Evolutionary conservation across 2,329 filamentous ascomycete genomes (phyloP).

Genomic region (Colletotrichum musicola): DNA sequence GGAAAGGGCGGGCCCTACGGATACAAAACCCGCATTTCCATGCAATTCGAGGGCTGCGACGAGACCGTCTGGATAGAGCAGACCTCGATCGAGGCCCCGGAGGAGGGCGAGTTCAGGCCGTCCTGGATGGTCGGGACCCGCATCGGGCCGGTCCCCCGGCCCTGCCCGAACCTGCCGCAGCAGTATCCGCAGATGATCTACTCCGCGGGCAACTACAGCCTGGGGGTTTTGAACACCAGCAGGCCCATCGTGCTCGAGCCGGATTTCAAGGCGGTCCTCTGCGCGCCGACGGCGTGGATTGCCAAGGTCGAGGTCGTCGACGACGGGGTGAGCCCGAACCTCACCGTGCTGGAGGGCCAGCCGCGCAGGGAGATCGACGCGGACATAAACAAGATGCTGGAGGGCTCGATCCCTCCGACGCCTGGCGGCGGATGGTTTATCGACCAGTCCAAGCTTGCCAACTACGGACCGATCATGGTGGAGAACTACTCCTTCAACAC

Average conservation of each 20-base stretch:
- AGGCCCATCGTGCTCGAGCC: background rate
- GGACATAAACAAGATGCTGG: constrained; percentile 6
- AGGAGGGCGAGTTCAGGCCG: background rate
- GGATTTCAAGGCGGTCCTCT: constrained; percentile 1
- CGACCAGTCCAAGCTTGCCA: background rate
- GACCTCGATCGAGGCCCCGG: background rate
- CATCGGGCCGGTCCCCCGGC: background rate
- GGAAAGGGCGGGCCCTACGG: background rate
- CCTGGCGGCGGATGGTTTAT: background rate
- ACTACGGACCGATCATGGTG: background rate
- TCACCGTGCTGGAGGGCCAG: background rate
- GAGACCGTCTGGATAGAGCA: background rate
- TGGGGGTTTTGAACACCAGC: background rate
- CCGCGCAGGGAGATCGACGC: background rate
- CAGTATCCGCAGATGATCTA: constrained; percentile 17
- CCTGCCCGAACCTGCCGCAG: constrained; percentile 18
- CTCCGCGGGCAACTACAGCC: background rate
- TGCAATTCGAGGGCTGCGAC: constrained; percentile 2
- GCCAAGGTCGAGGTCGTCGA: constrained; percentile 12
- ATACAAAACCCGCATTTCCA: constrained; percentile 1
- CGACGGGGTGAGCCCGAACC: constrained; percentile 8
- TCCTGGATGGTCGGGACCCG: background rate
- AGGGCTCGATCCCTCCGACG: background rate
- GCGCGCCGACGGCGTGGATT: constrained; percentile 16
- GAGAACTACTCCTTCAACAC: background rate